Conservation (phyloP, 1,284 basidiomycete genomes). For the Apiotrichum sp. region DNA sequence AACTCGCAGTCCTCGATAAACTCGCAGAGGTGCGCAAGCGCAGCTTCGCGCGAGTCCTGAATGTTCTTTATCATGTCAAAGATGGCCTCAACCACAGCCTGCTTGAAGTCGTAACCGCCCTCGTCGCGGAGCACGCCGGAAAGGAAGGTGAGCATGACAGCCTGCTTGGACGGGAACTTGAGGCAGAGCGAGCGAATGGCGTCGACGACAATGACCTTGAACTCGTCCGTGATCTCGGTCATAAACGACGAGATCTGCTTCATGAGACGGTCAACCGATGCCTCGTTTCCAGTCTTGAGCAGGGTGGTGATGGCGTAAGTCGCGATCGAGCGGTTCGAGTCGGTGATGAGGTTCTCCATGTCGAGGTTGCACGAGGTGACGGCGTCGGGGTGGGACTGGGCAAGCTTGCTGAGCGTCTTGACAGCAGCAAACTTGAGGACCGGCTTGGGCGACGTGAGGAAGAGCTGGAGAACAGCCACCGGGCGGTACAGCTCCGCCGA, state of each 20-base stretch:
- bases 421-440: constrained; percentile 97
- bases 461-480: constrained; percentile 85
- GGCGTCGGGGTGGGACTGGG: constrained; percentile 71
- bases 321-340: constrained; percentile 91
- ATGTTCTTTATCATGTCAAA: constrained; percentile 99
- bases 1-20: constrained; percentile 99
- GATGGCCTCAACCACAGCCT: constrained; percentile 97
- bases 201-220: constrained; percentile 99
- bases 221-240: constrained; percentile 99
- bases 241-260: constrained; percentile 99
- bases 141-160: constrained; percentile 88
- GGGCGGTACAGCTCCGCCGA: constrained; percentile 74
- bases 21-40: constrained; percentile 97
- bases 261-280: constrained; percentile 96
- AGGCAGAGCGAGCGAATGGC: constrained; percentile 96
- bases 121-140: constrained; percentile 92
- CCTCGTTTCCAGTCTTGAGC: constrained; percentile 99
- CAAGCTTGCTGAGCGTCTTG: constrained; percentile 84
- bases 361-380: constrained; percentile 95
- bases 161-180: constrained; percentile 97
- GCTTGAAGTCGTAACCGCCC: constrained; percentile 99
- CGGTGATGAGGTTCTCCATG: constrained; percentile 94
- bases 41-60: constrained; percentile 85
- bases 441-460: constrained; percentile 86
- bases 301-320: constrained; percentile 98